phyloP scores from a whole-genome alignment of 1,284 basidiomycete species.

The Pyrrhoderma lamaoense region DNA sequence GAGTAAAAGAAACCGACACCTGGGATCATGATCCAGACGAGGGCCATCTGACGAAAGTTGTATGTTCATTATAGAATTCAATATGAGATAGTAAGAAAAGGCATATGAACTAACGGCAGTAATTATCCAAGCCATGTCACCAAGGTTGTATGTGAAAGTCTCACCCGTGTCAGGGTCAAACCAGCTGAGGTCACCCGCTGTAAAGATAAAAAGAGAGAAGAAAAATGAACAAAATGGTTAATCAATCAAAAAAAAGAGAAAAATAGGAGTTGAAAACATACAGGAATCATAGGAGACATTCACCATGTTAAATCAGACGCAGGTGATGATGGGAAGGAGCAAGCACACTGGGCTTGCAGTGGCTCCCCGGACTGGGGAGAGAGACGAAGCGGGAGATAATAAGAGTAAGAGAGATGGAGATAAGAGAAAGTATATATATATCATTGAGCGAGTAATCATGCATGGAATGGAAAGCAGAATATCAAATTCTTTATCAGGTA shows the following conservation, averaged over 20 bases:
- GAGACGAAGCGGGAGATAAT: background rate
- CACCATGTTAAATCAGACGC: constrained; percentile 25
- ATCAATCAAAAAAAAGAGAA: background rate
- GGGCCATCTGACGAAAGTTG: constrained; percentile 37
- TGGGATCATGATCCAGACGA: constrained; percentile 91
- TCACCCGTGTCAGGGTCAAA: constrained; percentile 30
- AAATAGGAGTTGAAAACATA: constrained; percentile 20
- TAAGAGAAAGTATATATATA: background rate
- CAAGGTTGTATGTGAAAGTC: constrained; percentile 53
- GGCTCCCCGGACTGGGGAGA: no score
- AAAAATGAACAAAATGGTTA: background rate
- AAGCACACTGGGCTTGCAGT: background rate
- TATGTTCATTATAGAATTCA: background rate
- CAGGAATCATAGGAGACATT: constrained; percentile 33
- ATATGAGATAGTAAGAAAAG: background rate
- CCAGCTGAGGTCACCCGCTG: constrained; percentile 37
- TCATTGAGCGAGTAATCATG: no score
- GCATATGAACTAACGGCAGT: constrained; percentile 28
- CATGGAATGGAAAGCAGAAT: no score
- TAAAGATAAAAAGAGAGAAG: constrained; percentile 1
- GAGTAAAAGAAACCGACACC: constrained; percentile 90
- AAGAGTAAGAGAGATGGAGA: background rate
- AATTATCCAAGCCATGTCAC: constrained; percentile 78
- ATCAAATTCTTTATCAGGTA: no score
- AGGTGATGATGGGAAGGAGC: background rate